Conservation (phyloP, 768 basidiomycete genomes). For the Rhizopogon roseolus region DNA sequence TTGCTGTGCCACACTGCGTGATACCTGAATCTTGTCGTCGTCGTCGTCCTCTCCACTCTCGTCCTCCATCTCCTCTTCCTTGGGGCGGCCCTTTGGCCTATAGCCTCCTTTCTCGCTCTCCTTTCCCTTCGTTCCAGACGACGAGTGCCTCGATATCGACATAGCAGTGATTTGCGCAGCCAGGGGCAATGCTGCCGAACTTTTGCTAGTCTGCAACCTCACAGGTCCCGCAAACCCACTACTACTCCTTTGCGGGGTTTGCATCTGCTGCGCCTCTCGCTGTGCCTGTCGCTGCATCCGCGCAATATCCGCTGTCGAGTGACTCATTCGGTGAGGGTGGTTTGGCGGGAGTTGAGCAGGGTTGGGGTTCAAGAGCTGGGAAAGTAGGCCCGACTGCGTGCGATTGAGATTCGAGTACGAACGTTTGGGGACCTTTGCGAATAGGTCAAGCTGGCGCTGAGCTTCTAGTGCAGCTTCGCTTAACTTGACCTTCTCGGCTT, state of each 20-base stretch:
- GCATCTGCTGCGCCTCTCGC: conserved; percentile 15
- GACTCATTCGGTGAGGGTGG: conserved; percentile 55
- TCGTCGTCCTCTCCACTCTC: conserved; percentile 48
- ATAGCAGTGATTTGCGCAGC: conserved; percentile 42
- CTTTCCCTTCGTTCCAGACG: conserved; percentile 16
- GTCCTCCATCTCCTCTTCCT: conserved; percentile 66
- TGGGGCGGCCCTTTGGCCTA: conserved; percentile 60
- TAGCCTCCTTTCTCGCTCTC: conserved; percentile 39
- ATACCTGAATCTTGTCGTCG: conserved; percentile 49
- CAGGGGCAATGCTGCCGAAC: conserved; percentile 54
- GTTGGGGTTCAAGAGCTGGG: conserved; percentile 70
- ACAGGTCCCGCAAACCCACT: conserved; percentile 26
- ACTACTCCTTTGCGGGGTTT: conserved; percentile 22
- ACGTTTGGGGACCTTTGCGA: conserved; percentile 60
- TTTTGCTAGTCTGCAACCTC: conserved; percentile 48
- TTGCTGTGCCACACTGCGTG: conserved; percentile 67
- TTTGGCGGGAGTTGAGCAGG: conserved; percentile 52
- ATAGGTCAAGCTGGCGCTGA: conserved; percentile 63
- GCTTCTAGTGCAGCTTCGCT: conserved; percentile 58
- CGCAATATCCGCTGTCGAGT: conserved; percentile 43
- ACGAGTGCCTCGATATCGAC: conserved; percentile 22
- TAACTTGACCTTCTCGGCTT: conserved; percentile 28
- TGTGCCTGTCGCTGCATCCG: conserved; percentile 13
- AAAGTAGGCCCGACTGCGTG: conserved; percentile 53
- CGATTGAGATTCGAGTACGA: conserved; percentile 59